Evolutionary conservation across 2,329 filamentous ascomycete species (phyloP).

Genomic region (Colletotrichum lupini): DNA sequence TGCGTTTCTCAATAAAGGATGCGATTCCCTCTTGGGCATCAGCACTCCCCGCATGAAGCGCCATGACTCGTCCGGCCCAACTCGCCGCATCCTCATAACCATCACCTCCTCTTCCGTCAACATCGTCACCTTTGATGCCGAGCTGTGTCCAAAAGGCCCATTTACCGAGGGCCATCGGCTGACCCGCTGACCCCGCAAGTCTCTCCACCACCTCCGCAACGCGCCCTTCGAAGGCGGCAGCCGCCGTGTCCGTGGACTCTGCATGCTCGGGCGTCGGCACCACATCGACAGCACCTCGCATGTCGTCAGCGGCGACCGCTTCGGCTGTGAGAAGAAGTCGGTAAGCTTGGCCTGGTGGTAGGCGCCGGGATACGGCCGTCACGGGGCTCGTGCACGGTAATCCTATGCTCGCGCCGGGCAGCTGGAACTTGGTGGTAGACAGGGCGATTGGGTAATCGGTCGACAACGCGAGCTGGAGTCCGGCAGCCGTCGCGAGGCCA

Average conservation of each 20-base stretch:
- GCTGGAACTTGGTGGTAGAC: slow-evolving; percentile 38
- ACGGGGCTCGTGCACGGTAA: slow-evolving; percentile 46
- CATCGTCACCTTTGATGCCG: slow-evolving; percentile 33
- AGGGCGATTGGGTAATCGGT: slow-evolving; percentile 44
- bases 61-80: slow-evolving; percentile 45
- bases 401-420: slow-evolving; percentile 45
- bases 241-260: slow-evolving; percentile 36
- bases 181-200: slow-evolving; percentile 39
- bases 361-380: slow-evolving; percentile 40
- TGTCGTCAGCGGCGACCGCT: slow-evolving; percentile 39
- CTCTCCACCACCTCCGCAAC: slow-evolving; percentile 40
- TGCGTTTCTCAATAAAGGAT: slow-evolving; percentile 42
- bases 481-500: slow-evolving; percentile 46
- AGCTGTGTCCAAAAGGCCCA: slow-evolving; percentile 49
- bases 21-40: slow-evolving; percentile 44
- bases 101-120: slow-evolving; percentile 34
- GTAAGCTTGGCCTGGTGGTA: slow-evolving; percentile 41
- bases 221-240: slow-evolving; percentile 38
- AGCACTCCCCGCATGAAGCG: slow-evolving; percentile 41
- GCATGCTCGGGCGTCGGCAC: slow-evolving; percentile 35
- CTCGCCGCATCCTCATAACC: slow-evolving; percentile 40
- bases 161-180: slow-evolving; percentile 47
- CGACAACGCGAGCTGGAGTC: slow-evolving; percentile 46
- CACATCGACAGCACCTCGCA: slow-evolving; percentile 42
- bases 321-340: slow-evolving; percentile 45